Conservation (phyloP, 192 early-diverging fungal species). For the Podila epicladia region DNA sequence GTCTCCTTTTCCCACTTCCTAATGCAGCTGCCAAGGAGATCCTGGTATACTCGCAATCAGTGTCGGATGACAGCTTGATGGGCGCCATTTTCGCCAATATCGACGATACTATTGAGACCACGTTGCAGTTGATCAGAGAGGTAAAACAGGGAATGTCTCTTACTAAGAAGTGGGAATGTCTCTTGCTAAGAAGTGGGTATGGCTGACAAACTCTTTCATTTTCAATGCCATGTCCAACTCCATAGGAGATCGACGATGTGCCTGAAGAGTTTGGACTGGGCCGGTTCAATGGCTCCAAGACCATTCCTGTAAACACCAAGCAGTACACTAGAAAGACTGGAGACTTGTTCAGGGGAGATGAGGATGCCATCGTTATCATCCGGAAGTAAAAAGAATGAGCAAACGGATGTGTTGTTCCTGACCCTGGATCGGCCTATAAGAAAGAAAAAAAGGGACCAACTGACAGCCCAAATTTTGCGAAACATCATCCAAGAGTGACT, state of each 20-base stretch:
- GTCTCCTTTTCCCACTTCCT: slow-evolving; percentile 11
- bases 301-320: slow-evolving; percentile 67
- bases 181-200: not conserved
- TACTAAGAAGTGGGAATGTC: not conserved
- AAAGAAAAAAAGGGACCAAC: not conserved
- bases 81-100: slow-evolving; percentile 69
- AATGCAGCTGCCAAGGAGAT: slow-evolving; percentile 58
- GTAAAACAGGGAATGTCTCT: slow-evolving; percentile 9
- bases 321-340: slow-evolving; percentile 62
- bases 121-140: slow-evolving; percentile 53
- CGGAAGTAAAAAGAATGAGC: not conserved
- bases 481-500: not conserved
- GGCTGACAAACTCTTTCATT: not conserved
- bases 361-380: slow-evolving; percentile 60
- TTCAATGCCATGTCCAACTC: not conserved
- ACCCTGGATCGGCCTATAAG: not conserved
- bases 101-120: slow-evolving; percentile 53
- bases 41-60: slow-evolving; percentile 59
- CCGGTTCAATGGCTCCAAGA: slow-evolving; percentile 65
- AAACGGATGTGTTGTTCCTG: not conserved
- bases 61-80: slow-evolving; percentile 59
- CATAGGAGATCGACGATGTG: slow-evolving; percentile 69
- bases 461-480: not conserved
- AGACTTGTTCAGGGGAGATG: slow-evolving; percentile 61
- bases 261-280: slow-evolving; percentile 57